Conservation (phyloP, 2,329 filamentous ascomycete genomes). For the Penicillium sp. region DNA sequence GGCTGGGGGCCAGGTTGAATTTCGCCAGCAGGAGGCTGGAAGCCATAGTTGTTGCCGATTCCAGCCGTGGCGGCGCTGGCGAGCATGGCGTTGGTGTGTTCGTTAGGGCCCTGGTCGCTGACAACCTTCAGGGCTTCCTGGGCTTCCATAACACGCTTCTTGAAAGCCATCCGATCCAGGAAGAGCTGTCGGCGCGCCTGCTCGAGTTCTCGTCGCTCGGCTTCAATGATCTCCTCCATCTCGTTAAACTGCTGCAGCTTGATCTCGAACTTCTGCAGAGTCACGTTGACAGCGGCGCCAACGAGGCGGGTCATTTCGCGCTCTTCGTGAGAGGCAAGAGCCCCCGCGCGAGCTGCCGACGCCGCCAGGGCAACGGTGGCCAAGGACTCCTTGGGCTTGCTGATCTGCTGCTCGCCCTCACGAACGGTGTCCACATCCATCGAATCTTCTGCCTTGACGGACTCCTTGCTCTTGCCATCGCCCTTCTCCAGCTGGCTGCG, state of each 20-base stretch:
- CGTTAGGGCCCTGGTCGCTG: conserved; percentile 45
- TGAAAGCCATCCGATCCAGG: conserved; percentile 86
- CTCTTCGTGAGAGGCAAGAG: conserved; percentile 92
- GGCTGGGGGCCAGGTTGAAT: conserved; percentile 38
- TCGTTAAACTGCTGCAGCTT: conserved; percentile 97
- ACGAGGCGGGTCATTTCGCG: conserved; percentile 94
- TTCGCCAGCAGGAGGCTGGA: conserved; percentile 39
- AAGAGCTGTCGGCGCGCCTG: conserved; percentile 90
- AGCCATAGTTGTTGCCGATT: conserved; percentile 44
- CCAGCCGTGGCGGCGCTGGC: conserved; percentile 36
- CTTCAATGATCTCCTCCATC: conserved; percentile 88
- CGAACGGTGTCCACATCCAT: conserved; percentile 58
- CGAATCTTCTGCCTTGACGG: conserved; percentile 57
- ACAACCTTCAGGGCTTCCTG: conserved; percentile 66
- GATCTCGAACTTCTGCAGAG: conserved; percentile 92
- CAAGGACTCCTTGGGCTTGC: conserved; percentile 50
- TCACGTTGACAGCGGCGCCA: conserved; percentile 87
- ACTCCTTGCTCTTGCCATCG: conserved; percentile 50
- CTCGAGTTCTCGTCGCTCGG: conserved; percentile 90
- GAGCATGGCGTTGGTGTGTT: conserved; percentile 42
- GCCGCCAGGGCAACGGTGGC: conserved; percentile 82
- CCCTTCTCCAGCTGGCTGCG: conserved; percentile 73
- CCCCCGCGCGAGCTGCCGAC: conserved; percentile 81
- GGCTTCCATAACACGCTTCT: conserved; percentile 79
- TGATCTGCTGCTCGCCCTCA: conserved; percentile 29